Percentiles rank a stretch among this genome's conserved stretches.
These are phyloP conservation scores for Lachnellula hyalina DNA, from an alignment of 2,329 filamentous ascomycete species.

Conservation along the genomic window DNA sequence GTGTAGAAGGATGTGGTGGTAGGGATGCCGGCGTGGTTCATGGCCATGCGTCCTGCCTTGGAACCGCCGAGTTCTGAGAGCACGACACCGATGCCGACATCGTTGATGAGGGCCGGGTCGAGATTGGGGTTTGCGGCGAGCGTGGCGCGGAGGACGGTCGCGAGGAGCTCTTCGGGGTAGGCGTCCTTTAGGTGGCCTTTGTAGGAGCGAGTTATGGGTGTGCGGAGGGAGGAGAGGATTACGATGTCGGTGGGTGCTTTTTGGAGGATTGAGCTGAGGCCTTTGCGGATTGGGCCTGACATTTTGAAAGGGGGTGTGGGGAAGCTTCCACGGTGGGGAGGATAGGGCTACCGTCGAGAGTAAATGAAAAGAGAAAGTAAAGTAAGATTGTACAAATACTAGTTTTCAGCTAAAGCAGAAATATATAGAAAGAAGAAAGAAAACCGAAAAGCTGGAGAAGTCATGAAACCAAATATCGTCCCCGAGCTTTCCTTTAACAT, in stretches of 20 bases:
- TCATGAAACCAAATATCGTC: background rate
- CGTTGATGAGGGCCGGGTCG: conserved; percentile 64
- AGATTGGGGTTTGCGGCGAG: conserved; percentile 68
- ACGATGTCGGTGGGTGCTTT: conserved; percentile 80
- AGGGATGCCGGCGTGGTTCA: conserved; percentile 76
- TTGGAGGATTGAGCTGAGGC: conserved; percentile 69
- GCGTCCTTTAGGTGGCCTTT: conserved; percentile 81
- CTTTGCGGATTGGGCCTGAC: conserved; percentile 46
- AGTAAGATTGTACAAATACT: background rate
- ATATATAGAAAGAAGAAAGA: background rate
- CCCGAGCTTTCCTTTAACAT: background rate
- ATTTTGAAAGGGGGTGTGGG: conserved; percentile 16
- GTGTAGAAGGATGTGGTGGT: conserved; percentile 73
- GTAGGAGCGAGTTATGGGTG: conserved; percentile 76
- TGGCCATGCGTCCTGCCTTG: conserved; percentile 87
- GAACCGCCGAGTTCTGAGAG: conserved; percentile 85
- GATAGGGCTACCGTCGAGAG: background rate
- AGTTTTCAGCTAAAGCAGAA: background rate
- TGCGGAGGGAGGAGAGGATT: conserved; percentile 85
- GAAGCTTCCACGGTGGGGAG: background rate
- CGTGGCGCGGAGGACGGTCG: conserved; percentile 60
- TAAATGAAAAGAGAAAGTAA: background rate
- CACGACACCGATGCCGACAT: conserved; percentile 83
- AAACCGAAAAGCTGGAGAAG: background rate
- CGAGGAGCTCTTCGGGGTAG: conserved; percentile 84